These are phyloP conservation scores for Aspergillus quadricinctus DNA, from an alignment of 2,329 filamentous ascomycete genomes.

Conservation along the genomic window DNA sequence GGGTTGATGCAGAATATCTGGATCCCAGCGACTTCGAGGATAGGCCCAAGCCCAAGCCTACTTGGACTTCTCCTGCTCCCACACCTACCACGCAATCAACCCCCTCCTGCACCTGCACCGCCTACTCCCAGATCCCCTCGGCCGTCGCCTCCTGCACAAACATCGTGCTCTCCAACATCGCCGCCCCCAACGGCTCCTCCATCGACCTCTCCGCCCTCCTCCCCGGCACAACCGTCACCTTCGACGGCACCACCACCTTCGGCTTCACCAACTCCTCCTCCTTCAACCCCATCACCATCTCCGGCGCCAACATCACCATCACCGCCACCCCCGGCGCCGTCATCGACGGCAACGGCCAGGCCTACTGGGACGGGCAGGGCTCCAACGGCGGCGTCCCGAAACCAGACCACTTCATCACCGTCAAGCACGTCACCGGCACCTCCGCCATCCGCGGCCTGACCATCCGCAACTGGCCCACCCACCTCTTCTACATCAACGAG, in stretches of 20 bases:
- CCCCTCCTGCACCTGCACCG: constrained; percentile 20
- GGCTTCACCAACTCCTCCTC: constrained; percentile 34
- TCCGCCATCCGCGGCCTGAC: constrained; percentile 37
- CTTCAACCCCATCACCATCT: constrained; percentile 35
- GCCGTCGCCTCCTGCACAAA: constrained; percentile 39
- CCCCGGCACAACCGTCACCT: constrained; percentile 40
- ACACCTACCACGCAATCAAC: neutral
- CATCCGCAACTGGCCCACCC: constrained; percentile 40
- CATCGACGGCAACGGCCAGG: constrained; percentile 38
- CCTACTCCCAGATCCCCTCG: constrained; percentile 30
- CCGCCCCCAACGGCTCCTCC: constrained; percentile 35
- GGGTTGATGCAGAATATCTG: too few relatives aligned
- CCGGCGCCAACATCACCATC: constrained; percentile 39
- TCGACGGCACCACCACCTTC: constrained; percentile 38
- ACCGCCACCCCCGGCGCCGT: constrained; percentile 32
- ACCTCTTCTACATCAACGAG: constrained; percentile 36
- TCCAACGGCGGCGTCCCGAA: constrained; percentile 41
- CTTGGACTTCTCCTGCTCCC: neutral
- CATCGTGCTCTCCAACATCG: constrained; percentile 40
- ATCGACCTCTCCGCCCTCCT: constrained; percentile 41
- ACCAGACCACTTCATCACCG: constrained; percentile 39
- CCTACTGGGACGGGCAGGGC: constrained; percentile 46
- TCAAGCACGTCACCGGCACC: constrained; percentile 34
- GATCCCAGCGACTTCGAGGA: too few relatives aligned
- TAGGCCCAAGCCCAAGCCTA: too few relatives aligned